Evolutionary conservation across 805 yeast genomes (phyloP).

Genomic region (Hanseniaspora taiwanica): DNA sequence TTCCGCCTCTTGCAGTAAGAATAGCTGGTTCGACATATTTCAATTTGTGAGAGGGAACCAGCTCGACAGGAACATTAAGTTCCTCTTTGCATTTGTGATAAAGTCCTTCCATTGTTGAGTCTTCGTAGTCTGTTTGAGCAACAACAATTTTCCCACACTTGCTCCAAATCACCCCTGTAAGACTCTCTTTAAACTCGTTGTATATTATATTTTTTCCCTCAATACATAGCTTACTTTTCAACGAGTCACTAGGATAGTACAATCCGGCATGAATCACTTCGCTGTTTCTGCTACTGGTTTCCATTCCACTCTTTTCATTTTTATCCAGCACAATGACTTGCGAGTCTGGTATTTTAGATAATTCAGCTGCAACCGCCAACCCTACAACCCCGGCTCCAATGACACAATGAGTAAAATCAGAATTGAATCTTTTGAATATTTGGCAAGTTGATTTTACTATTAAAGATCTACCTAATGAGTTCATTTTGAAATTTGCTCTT

Average conservation of each 20-base stretch:
- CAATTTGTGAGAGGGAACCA: conserved; percentile 35
- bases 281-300: conserved; percentile 80
- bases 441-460: no score
- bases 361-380: conserved; percentile 62
- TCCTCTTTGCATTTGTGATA: conserved; percentile 32
- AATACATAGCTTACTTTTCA: conserved; percentile 60
- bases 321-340: conserved; percentile 58
- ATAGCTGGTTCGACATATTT: conserved; percentile 50
- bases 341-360: conserved; percentile 33
- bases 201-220: conserved; percentile 64
- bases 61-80: conserved; percentile 46
- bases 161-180: conserved; percentile 40
- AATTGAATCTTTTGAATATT: conserved; percentile 1
- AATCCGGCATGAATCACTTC: conserved; percentile 90
- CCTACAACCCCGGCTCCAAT: conserved; percentile 85
- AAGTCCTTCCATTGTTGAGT: conserved; percentile 42
- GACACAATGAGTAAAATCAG: conserved; percentile 57
- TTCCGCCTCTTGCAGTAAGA: conserved; percentile 43
- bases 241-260: conserved; percentile 57
- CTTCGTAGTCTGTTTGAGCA: conserved; percentile 60
- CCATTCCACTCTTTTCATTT: conserved; percentile 53
- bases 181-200: conserved; percentile 25
- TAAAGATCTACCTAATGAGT: no score
- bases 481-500: no score
- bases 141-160: conserved; percentile 80